phyloP scores from a whole-genome alignment of 163 green algal species.

The Chloromonas sp. region DNA sequence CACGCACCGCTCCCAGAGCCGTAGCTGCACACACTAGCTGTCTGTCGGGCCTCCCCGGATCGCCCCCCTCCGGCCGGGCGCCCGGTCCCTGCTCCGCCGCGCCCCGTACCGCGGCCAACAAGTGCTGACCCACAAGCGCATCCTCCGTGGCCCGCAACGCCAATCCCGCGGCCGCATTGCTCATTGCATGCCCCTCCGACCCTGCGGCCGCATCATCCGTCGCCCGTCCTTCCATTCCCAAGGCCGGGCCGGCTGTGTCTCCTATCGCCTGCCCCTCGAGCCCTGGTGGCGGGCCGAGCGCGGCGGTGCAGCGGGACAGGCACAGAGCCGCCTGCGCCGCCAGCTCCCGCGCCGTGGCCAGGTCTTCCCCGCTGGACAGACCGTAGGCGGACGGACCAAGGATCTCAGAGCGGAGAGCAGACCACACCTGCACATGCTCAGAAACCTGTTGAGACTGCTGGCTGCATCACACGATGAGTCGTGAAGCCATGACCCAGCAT shows the following conservation, averaged over 20 bases:
- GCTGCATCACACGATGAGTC: background rate
- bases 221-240: background rate
- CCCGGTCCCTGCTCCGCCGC: background rate
- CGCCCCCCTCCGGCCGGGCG: too few species aligned
- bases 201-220: background rate
- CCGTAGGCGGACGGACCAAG: constrained; percentile 8
- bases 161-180: too few species aligned
- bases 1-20: background rate
- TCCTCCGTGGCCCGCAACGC: background rate
- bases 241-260: background rate
- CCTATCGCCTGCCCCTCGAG: background rate
- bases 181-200: too few species aligned
- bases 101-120: background rate
- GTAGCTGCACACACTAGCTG: background rate
- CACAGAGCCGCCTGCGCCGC: background rate
- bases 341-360: background rate
- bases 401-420: constrained; percentile 18
- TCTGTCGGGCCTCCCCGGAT: background rate
- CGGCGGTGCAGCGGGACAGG: background rate
- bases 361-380: constrained; percentile 5
- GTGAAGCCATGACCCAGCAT: background rate
- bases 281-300: background rate
- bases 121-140: background rate
- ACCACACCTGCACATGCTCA: constrained; percentile 19
- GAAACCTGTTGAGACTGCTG: background rate